These are phyloP conservation scores for Hypholoma sublateritium DNA, from an alignment of 768 basidiomycete genomes.

Conservation along the genomic window DNA sequence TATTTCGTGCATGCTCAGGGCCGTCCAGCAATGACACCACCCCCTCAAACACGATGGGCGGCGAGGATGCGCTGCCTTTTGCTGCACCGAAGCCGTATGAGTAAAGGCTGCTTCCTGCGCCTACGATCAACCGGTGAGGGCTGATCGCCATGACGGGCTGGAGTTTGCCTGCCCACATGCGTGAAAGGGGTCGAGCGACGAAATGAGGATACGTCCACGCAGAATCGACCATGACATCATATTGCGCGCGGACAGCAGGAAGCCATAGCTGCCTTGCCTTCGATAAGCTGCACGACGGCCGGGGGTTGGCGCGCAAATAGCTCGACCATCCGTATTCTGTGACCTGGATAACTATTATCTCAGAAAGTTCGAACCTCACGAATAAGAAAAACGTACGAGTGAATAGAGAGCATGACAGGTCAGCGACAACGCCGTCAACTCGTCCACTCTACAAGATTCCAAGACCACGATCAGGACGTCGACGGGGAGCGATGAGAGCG, in stretches of 20 bases:
- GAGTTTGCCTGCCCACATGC: conserved; percentile 54
- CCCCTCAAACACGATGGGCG: conserved; percentile 49
- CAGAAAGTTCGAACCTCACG: neutral
- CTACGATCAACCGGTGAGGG: conserved; percentile 55
- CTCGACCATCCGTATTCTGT: conserved; percentile 58
- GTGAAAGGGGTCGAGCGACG: conserved; percentile 63
- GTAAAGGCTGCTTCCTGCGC: conserved; percentile 56
- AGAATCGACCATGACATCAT: conserved; percentile 51
- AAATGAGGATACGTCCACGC: conserved; percentile 54
- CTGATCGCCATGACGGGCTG: conserved; percentile 60
- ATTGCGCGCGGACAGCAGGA: conserved; percentile 41
- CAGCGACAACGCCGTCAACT: conserved; percentile 40
- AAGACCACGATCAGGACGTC: conserved; percentile 60
- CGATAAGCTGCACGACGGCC: conserved; percentile 53
- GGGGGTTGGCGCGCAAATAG: conserved; percentile 49
- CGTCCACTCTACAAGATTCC: conserved; percentile 40
- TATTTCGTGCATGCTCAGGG: conserved; percentile 39
- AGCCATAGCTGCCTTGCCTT: conserved; percentile 45
- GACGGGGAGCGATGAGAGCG: conserved; percentile 40
- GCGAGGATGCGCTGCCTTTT: conserved; percentile 26
- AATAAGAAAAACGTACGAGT: conserved; percentile 39
- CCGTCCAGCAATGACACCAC: conserved; percentile 36
- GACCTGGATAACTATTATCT: conserved; percentile 41
- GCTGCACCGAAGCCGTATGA: conserved; percentile 50
- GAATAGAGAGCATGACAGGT: conserved; percentile 38